phyloP scores from a whole-genome alignment of 495 filamentous ascomycete genomes.

The Penicillium macrosclerotiorum region DNA sequence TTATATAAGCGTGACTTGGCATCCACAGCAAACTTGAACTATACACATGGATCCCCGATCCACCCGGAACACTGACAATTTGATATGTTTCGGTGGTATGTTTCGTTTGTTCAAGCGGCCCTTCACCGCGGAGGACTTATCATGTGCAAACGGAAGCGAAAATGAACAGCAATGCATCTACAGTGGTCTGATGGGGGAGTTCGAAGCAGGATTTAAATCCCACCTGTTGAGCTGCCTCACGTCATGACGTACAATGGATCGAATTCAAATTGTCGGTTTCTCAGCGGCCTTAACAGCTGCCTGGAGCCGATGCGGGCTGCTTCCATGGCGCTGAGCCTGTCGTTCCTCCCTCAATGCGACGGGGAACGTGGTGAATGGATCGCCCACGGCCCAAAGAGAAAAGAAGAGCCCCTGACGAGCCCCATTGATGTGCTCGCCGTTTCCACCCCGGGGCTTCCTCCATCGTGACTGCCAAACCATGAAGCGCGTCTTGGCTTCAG shows the following conservation, averaged over 20 bases:
- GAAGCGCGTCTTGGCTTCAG: conserved; percentile 5
- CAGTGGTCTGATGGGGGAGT: not conserved
- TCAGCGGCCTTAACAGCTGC: conserved; percentile 16
- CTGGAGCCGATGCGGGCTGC: conserved; percentile 8
- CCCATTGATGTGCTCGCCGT: no score
- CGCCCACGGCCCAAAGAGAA: not conserved
- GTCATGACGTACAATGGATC: conserved; percentile 31
- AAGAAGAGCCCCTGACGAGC: no score
- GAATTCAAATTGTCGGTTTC: conserved; percentile 22
- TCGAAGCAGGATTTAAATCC: conserved; percentile 15
- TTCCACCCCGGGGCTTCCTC: conserved; percentile 1
- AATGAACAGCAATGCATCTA: no score
- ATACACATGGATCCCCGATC: no score
- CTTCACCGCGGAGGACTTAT: no score
- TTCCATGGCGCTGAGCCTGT: not conserved
- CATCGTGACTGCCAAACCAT: conserved; percentile 21
- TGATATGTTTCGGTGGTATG: no score
- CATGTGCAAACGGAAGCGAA: no score
- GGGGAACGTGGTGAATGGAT: not conserved
- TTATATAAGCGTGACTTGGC: conserved; percentile 25
- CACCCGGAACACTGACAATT: no score
- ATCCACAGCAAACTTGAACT: not conserved
- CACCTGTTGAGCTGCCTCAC: conserved; percentile 17
- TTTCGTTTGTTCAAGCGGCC: no score
- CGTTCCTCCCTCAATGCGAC: not conserved